Conservation (phyloP, 2,329 filamentous ascomycete species). For the Thermothelomyces thermophilus region DNA sequence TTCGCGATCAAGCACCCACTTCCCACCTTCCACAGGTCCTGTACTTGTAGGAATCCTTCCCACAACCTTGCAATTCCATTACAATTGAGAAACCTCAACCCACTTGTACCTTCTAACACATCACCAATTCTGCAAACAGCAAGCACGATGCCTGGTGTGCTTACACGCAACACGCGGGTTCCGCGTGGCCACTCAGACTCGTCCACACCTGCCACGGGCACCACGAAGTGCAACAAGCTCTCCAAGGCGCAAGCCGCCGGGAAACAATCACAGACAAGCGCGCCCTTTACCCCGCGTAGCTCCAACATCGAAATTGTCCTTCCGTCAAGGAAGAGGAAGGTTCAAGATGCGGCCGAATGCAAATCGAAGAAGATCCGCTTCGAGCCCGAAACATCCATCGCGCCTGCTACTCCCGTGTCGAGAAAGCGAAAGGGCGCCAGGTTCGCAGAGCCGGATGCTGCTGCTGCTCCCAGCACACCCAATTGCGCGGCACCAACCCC, state of each 20-base stretch:
- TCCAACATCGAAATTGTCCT: slow-evolving; percentile 27
- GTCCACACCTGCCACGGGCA: slow-evolving; percentile 25
- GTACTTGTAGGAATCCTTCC: slow-evolving; percentile 5
- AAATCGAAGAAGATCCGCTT: slow-evolving; percentile 20
- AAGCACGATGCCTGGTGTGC: slow-evolving; percentile 25
- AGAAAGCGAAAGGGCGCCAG: slow-evolving; percentile 25
- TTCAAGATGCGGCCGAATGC: slow-evolving; percentile 28
- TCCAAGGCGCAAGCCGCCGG: slow-evolving; percentile 35
- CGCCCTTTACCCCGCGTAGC: slow-evolving; percentile 29
- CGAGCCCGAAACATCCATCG: slow-evolving; percentile 8
- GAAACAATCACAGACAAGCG: slow-evolving; percentile 26
- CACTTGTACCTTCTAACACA: slow-evolving; percentile 4
- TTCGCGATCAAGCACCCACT: not conserved
- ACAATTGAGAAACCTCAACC: not conserved
- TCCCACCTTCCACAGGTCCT: slow-evolving; percentile 4
- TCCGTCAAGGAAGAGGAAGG: slow-evolving; percentile 36
- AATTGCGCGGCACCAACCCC: slow-evolving; percentile 21
- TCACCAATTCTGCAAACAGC: not conserved
- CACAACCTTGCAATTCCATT: not conserved
- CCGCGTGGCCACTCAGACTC: slow-evolving; percentile 19
- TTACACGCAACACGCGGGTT: slow-evolving; percentile 22
- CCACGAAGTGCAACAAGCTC: slow-evolving; percentile 41
- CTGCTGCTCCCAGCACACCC: slow-evolving; percentile 8
- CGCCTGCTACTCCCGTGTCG: slow-evolving; percentile 26
- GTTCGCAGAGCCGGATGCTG: slow-evolving; percentile 16